Base-by-base conservation (phyloP, 2,329 filamentous ascomycete genomes). In the Calonectria hongkongensis region DNA sequence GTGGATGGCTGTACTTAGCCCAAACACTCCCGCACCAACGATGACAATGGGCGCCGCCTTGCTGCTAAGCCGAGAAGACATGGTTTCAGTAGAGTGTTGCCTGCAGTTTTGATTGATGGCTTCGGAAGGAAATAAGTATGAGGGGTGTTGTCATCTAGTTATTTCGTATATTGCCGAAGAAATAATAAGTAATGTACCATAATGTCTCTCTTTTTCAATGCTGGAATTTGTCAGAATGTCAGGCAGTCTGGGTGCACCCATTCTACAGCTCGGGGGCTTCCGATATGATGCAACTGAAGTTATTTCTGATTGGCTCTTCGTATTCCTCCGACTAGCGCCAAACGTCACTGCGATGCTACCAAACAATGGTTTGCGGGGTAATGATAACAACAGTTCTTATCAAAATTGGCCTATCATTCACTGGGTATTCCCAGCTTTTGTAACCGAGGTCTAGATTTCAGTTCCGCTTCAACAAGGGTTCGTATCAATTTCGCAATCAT, bases 1-100 rank as follows among this genome's bases (percentile, higher is more conserved):
- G 63, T 81, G 79, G 28, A 77, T 76, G 10, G 79, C 83, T 3
- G 82, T 84, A 13, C 82, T 81, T 1, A 83, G 79, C 3, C 84
- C 83, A 12, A 84, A 83, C 47, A 75, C 43, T 7, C 71, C 71
- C 13, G 65, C 66, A 16, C 66, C 70, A 18, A 72, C 60, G n/a
- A 72, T 65, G 43, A 72, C 48, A 30, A 72, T 70, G 2, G 66
- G 51, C 30, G 66, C 43, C 10, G 66, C 10, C 18, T 54, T 63
- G 21, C 27, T 36, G 5, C n/a, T 33, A n/a, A 56, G 18, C 30
- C 15, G 27, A 4, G 64, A 25, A 39, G 64, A 58, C 64, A 67
- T 67, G 28, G 18, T 67, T 8, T 18, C 9, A 18, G 18, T 5
- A 15, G 10, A 30, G 21, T 25, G 18, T 1, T 21, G 12, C 33